Evolutionary conservation across 2,329 filamentous ascomycete genomes (phyloP), one percentile per base, ranked within the genome.

Genomic region (Aureobasidium pullulans): DNA sequence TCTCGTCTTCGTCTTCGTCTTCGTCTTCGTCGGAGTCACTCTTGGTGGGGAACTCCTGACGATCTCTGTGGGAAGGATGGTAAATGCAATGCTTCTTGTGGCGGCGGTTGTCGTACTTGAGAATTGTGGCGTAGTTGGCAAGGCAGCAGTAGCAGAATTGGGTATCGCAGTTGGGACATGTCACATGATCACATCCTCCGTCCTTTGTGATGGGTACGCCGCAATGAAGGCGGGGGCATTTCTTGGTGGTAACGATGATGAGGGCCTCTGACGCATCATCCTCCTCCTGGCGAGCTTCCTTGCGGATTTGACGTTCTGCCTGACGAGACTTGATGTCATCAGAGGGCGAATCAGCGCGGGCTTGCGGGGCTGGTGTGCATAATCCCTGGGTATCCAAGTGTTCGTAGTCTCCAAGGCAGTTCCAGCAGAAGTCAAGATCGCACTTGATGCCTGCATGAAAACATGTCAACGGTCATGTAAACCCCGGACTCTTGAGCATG

Each of bases 131-230:
- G 34, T 64, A 65, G 0, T 58, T 36, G 0, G 63, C 57, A 40
- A 62, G 15, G 56, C 70, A 71, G 5, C 53, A 46, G 67, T 68
- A 72, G 61, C 69, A 71, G 59, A 72, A 71, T 7, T 61, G n/a
- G n/a, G 54, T 49, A 1, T 40, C 11, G 61, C 69, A 71, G 15
- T 29, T 28, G 19, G 13, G 31, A 23, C 70, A 72, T 8, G 31
- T 40, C 69, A 71, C 71, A 42, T 59, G 43, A 16, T 62, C 49
- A 53, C 69, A 72, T 8, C 70, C 70, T 13, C 68, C 69, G 39
- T 68, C 60, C 64, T 71, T 71, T 60, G 70, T 60, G 32, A 72
- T 69, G 36, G 52, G 63, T 49, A 59, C 62, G 6, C 53, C 53
- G 62, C 70, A 72, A 6, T 60, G 54, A 1, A 70, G 70, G 58